Percentiles rank a stretch among this genome's conserved stretches.
phyloP scores from a whole-genome alignment of 768 basidiomycete species.

The Lactifluus echinatus region DNA sequence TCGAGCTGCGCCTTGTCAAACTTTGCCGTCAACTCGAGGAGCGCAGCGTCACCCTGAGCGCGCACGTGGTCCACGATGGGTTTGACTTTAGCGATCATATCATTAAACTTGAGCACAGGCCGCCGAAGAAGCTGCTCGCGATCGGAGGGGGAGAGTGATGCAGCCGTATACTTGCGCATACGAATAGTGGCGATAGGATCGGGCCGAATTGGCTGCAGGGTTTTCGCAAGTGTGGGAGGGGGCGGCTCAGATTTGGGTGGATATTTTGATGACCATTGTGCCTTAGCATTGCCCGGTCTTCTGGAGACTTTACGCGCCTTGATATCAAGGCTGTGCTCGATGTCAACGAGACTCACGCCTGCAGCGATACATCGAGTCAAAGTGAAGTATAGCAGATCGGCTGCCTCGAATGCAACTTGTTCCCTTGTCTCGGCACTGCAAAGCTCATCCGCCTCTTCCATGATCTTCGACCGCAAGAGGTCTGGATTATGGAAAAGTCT shows the following conservation, averaged over 20 bases:
- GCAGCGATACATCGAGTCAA: constrained; percentile 75
- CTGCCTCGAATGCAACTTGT: constrained; percentile 90
- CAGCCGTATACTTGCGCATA: constrained; percentile 68
- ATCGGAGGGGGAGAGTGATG: constrained; percentile 38
- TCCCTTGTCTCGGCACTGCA: constrained; percentile 69
- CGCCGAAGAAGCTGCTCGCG: constrained; percentile 70
- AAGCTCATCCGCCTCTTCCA: constrained; percentile 98
- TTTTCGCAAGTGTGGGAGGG: constrained; percentile 9
- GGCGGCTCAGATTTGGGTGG: constrained; percentile 21
- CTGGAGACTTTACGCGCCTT: constrained; percentile 85
- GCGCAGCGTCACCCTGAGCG: constrained; percentile 72
- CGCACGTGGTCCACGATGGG: constrained; percentile 91
- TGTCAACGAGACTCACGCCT: constrained; percentile 75
- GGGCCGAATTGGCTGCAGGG: constrained; percentile 23
- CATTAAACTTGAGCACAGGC: constrained; percentile 79
- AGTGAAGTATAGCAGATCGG: constrained; percentile 90
- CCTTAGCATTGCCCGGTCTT: constrained; percentile 87
- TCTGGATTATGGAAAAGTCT: constrained; percentile 74
- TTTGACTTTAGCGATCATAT: constrained; percentile 88
- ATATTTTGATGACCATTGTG: constrained; percentile 45
- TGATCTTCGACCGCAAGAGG: constrained; percentile 87
- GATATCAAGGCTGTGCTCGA: constrained; percentile 73
- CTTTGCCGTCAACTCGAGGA: constrained; percentile 84
- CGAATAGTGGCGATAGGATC: constrained; percentile 45
- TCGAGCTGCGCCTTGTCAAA: constrained; percentile 77